Evolutionary conservation across 2,329 filamentous ascomycete genomes (phyloP).

Genomic region (Zymoseptoria crescenta): DNA sequence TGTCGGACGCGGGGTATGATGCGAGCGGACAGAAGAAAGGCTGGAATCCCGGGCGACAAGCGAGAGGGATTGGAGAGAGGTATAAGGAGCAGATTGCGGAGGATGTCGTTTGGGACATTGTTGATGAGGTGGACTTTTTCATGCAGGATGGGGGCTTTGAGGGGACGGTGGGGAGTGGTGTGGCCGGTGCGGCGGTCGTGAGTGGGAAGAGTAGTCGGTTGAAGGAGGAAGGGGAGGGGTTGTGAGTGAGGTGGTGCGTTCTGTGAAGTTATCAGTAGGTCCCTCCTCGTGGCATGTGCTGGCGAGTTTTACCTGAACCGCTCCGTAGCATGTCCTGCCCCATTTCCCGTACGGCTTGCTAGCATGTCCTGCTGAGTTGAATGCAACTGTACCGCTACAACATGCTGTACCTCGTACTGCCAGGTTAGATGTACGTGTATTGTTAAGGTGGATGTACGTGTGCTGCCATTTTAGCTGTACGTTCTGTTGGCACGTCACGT

Average conservation of each 20-base stretch:
- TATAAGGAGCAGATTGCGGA: constrained; percentile 92
- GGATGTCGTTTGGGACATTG: constrained; percentile 83
- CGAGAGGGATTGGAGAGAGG: constrained; percentile 63
- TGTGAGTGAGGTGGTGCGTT: neutral
- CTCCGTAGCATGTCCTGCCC: no score
- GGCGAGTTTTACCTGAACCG: no score
- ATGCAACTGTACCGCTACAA: no score
- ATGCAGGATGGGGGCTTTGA: constrained; percentile 54
- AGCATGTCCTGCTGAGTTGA: no score
- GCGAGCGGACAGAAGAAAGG: constrained; percentile 16
- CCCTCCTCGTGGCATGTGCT: no score
- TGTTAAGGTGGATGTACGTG: no score
- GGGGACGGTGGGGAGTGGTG: constrained; percentile 21
- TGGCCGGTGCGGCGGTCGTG: constrained; percentile 13
- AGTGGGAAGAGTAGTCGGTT: constrained; percentile 14
- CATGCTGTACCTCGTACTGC: no score
- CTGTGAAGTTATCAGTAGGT: no score
- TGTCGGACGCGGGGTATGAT: constrained; percentile 21
- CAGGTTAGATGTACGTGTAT: no score
- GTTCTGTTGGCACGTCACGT: no score
- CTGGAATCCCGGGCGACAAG: constrained; percentile 28
- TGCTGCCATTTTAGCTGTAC: no score
- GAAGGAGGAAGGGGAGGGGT: constrained; percentile 13
- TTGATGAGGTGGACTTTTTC: constrained; percentile 92
- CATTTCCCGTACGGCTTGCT: no score